Evolutionary conservation across 1,139 yeast genomes (phyloP), one percentile per base, ranked within the genome.

Genomic region (Scheffersomyces segobiensis): DNA sequence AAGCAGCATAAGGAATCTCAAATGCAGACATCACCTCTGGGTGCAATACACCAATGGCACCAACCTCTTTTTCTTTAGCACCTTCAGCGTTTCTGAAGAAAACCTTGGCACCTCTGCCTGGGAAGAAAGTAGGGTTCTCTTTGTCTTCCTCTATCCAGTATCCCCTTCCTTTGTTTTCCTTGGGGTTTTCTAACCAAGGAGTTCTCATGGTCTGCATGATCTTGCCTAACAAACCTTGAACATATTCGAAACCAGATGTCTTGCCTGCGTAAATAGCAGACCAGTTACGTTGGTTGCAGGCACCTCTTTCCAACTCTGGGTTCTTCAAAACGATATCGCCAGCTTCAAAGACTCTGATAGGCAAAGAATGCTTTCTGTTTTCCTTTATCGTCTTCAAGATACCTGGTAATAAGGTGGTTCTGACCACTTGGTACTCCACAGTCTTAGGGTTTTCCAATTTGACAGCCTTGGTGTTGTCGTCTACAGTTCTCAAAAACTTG

Each of bases 361-460:
- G 99, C 70, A 96, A 83, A 1, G 97, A 84, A 75, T 96, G 99
- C 73, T 93, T 91, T 80, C 97, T 89, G 80, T 96, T 96, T 79
- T 96, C 99, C 72, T 92, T 89, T 66, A 96, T 89, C 46, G 99
- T 95, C 78, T 96, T 96, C 71, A 96, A 86, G 62, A 96, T 85
- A 66, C 99, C 99, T 55, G 99, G 98, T 60, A 95, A 80, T 66
- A 96, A 83, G 49, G 97, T 87, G 21, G 99, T 95, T 81, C 99
- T 89, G 50, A 96, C 98, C 60, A 96, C 99, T 80, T 96, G 98
- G 76, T 95, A 96, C 78, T 96, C 99, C 55, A 87, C 77, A 21
- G 99, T 95, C 81, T 96, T 96, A 62, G 99, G 99, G 77, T 96
- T 96, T 60, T 91, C 98, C 68, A 96, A 85, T 68, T 89, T 87